Base-by-base conservation (phyloP, 1,284 basidiomycete species). In the Papiliotrema nemorosa region DNA sequence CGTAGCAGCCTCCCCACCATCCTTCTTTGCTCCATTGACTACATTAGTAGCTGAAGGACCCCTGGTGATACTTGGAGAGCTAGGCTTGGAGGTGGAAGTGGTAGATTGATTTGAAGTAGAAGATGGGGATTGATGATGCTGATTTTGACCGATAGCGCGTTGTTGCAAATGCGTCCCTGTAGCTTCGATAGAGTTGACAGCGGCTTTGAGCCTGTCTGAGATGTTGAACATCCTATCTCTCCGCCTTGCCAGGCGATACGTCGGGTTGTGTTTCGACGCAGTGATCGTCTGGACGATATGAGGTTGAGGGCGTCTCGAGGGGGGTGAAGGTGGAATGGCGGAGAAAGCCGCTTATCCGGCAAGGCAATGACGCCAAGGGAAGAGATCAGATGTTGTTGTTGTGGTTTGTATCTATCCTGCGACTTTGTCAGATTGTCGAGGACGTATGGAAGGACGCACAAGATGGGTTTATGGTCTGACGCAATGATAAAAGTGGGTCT, bases 401-500 rank as follows among this genome's bases (percentile, higher is more conserved):
- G 41, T 27, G 22, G 18, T 10, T 38, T 7, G 20, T 22, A 16
- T 24, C 24, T 40, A 25, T 7, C 7, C 13, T n/a, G 13, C 39
- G 13, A n/a, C n/a, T n/a, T n/a, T 14, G 6, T 31, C 7, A 14
- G 5, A 14, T 29, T 43, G 5, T 3, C 33, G n/a, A 20, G 49
- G 12, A n/a, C 34, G 26, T 24, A 50, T 20, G 14, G 29, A 5
- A 45, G 14, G 38, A 18, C 21, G 16, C 33, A 25, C 45, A 57
- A n/a, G 25, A 72, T 72, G 70, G 70, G 70, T 18, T 47, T 65
- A 43, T 69, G 63, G 61, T 63, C 67, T 52, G 52, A 53, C 33
- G 59, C 67, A 18, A 50, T 72, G 45, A 59, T 66, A 40, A 67
- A 58, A 44, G 67, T 75, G 66, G 74, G 74, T 45, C 55, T 71